These are phyloP conservation scores for Candolleomyces eurysporus DNA, from an alignment of 768 basidiomycete genomes.

Conservation along the genomic window DNA sequence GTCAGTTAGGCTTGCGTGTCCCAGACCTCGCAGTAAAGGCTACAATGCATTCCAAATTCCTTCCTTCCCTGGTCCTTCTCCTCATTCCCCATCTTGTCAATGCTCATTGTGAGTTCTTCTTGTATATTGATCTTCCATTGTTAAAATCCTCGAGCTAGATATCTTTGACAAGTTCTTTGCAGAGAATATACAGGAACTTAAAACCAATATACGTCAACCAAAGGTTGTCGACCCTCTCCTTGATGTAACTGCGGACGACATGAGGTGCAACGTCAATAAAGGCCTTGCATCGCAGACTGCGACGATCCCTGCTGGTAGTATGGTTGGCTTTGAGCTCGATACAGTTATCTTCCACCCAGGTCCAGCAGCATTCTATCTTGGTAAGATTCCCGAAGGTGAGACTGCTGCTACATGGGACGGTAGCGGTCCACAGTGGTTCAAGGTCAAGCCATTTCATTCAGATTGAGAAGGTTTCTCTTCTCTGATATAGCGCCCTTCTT, in stretches of 20 bases:
- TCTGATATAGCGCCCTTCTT: not conserved
- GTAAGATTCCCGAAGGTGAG: constrained; percentile 35
- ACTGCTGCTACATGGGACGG: constrained; percentile 32
- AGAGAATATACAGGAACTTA: not conserved
- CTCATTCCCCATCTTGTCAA: no score
- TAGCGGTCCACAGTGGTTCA: constrained; percentile 36
- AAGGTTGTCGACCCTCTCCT: constrained; percentile 18
- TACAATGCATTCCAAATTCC: not conserved
- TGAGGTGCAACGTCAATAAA: constrained; percentile 28
- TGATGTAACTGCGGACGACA: constrained; percentile 17
- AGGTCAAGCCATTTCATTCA: constrained; percentile 22
- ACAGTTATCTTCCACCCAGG: constrained; percentile 21
- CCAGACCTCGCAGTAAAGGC: not conserved
- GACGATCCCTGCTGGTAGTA: constrained; percentile 24
- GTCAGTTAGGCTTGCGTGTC: not conserved
- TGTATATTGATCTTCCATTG: not conserved
- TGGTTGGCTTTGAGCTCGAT: constrained; percentile 26
- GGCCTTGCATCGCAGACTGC: constrained; percentile 24
- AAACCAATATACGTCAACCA: constrained; percentile 19
- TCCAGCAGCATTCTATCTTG: constrained; percentile 28
- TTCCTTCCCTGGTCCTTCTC: no score
- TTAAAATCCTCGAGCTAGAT: not conserved
- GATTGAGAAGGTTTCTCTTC: no score
- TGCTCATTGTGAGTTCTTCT: not conserved
- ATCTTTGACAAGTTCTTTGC: not conserved